Conservation (phyloP, 164 flowering plant species). For the Houttuynia cordata region DNA sequence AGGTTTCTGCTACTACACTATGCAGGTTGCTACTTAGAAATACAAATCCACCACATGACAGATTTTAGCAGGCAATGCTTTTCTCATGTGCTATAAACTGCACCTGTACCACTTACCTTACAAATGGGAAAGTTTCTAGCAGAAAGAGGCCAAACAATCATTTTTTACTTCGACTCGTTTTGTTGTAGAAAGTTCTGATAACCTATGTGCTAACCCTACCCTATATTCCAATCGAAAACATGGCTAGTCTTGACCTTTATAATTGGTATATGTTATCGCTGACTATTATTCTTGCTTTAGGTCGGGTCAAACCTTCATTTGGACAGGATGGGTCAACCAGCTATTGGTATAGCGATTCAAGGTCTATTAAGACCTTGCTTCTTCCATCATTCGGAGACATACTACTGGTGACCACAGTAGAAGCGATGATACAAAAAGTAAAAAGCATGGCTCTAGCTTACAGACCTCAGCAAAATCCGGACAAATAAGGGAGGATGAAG, state of each 20-base stretch:
- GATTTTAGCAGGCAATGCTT: too few species aligned
- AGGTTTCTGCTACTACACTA: neutral
- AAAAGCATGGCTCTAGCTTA: too few species aligned
- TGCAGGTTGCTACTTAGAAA: too few species aligned
- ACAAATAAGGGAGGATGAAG: slow-evolving; percentile 29
- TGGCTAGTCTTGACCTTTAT: neutral
- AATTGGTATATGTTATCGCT: neutral
- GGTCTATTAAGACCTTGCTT: slow-evolving; percentile 72
- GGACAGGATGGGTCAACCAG: slow-evolving; percentile 70
- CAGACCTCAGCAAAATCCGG: slow-evolving; percentile 24
- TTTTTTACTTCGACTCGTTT: too few species aligned
- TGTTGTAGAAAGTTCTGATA: too few species aligned
- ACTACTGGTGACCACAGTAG: slow-evolving; percentile 19
- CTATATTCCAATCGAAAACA: too few species aligned
- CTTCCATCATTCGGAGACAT: slow-evolving; percentile 42
- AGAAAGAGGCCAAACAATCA: too few species aligned
- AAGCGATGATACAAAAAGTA: slow-evolving; percentile 16
- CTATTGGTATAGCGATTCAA: slow-evolving; percentile 66
- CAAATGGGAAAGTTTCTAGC: too few species aligned
- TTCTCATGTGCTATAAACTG: too few species aligned
- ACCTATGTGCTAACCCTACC: too few species aligned
- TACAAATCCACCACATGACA: too few species aligned
- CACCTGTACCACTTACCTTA: too few species aligned
- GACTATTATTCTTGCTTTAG: slow-evolving; percentile 18
- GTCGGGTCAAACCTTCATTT: slow-evolving; percentile 51